Conservation (phyloP, 495 filamentous ascomycete genomes). For the Aspergillus asperescens region DNA sequence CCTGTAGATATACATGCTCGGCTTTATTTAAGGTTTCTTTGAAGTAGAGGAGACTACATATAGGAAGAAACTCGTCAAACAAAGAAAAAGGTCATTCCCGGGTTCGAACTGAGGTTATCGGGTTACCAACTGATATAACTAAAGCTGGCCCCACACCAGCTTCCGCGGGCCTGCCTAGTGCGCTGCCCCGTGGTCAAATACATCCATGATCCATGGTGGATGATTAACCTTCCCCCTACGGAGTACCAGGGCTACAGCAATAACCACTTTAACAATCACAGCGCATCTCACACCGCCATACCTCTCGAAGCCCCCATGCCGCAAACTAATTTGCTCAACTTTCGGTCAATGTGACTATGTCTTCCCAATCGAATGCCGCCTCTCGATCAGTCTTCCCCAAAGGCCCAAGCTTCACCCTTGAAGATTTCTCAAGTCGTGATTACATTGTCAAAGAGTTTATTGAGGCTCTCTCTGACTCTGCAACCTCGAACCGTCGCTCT, state of each 20-base stretch:
- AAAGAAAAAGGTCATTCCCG: too few relatives aligned
- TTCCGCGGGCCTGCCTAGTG: too few relatives aligned
- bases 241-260: not conserved
- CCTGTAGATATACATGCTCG: too few relatives aligned
- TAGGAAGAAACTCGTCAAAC: too few relatives aligned
- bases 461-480: conserved; percentile 82
- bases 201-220: too few relatives aligned
- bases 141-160: too few relatives aligned
- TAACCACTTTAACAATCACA: too few relatives aligned
- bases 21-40: too few relatives aligned
- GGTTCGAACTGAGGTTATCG: too few relatives aligned
- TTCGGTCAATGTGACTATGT: conserved; percentile 40
- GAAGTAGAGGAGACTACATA: too few relatives aligned
- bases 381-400: conserved; percentile 65
- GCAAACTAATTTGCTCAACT: conserved; percentile 21
- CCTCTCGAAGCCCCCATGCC: not conserved
- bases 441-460: conserved; percentile 98
- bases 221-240: not conserved
- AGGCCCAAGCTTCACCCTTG: conserved; percentile 75
- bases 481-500: conserved; percentile 74
- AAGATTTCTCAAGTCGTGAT: conserved; percentile 79
- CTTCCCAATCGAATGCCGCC: conserved; percentile 29
- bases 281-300: not conserved
- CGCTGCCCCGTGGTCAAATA: too few relatives aligned
- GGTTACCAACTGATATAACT: too few relatives aligned